Conservation (phyloP, 2,329 filamentous ascomycete genomes). For the Alternaria incomplexa region DNA sequence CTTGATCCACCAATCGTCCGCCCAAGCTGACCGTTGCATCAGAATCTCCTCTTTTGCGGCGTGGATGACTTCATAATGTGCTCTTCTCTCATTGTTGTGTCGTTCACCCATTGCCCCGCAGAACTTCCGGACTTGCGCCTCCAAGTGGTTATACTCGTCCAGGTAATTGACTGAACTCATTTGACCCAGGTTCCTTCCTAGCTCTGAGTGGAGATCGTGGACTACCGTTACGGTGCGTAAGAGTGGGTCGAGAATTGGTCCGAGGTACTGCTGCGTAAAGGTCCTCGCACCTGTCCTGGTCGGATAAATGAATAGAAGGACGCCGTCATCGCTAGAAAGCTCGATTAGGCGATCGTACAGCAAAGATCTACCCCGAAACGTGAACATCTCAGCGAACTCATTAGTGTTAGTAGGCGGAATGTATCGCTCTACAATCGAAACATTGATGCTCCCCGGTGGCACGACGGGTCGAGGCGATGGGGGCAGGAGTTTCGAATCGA, state of each 20-base stretch:
- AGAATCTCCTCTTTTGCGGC: constrained; percentile 58
- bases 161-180: constrained; percentile 62
- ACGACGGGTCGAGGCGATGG: constrained; percentile 64
- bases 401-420: constrained; percentile 66
- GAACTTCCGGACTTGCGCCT: constrained; percentile 38
- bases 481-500: constrained; percentile 57
- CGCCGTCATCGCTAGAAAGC: constrained; percentile 62
- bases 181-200: constrained; percentile 60
- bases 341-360: constrained; percentile 67
- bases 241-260: constrained; percentile 66
- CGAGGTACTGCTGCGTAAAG: constrained; percentile 66
- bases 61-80: constrained; percentile 56
- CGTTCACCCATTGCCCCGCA: constrained; percentile 36
- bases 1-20: constrained; percentile 67
- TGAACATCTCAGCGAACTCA: constrained; percentile 67
- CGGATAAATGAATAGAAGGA: constrained; percentile 68
- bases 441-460: constrained; percentile 64
- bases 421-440: constrained; percentile 68
- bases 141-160: constrained; percentile 61
- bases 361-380: constrained; percentile 58
- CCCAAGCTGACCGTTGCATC: constrained; percentile 63
- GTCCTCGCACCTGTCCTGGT: constrained; percentile 63
- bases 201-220: constrained; percentile 63
- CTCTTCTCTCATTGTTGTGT: constrained; percentile 36
- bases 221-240: constrained; percentile 65